Evolutionary conservation across 495 filamentous ascomycete species (phyloP), one percentile per base, ranked within the genome.

Genomic region (Geopyxis carbonaria): DNA sequence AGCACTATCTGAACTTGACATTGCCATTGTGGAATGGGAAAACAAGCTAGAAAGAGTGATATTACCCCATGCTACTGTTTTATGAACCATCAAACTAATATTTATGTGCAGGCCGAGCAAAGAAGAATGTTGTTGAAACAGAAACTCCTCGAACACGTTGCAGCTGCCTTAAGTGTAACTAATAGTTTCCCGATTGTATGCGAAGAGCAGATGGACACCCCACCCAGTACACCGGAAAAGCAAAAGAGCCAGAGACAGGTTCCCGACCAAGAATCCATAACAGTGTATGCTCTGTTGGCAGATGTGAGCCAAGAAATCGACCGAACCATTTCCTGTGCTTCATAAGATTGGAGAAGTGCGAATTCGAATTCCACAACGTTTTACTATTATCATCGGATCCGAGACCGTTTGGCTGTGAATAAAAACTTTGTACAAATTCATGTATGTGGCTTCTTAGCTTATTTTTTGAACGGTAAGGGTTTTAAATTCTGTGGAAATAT

Each of bases 21-120:
- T 62, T n/a, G 73, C 71, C 18, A 81, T 83, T 45, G 78, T 82
- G 45, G 74, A 78, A 46, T 83, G 78, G 75, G 67, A 78, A 20
- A 59, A 43, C 44, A 82, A 80, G 53, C 68, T 80, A 3, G 78
- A 81, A 45, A 68, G 49, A 27, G 51, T 54, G 43, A 31, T 38
- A n/a, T 9, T 16, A 23, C 20, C 13, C 27, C 18, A n/a, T 2
- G 5, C 5, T 5, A 30, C 27, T 22, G 18, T 22, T 7, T 15
- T 6, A 7, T 36, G 13, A 8, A 29, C n/a, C 8, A 22, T 15
- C 18, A 33, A 5, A 21, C 16, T 22, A 36, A 7, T 33, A 5
- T 22, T 14, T 18, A 36, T 22, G 4, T 36, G 19, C 25, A 73
- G 40, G 75, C 75, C n/a, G 78, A 83, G 60, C 78, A 81, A 49